Evolutionary conservation across 2,329 filamentous ascomycete species (phyloP).

Genomic region (Aspergillus awamori): DNA sequence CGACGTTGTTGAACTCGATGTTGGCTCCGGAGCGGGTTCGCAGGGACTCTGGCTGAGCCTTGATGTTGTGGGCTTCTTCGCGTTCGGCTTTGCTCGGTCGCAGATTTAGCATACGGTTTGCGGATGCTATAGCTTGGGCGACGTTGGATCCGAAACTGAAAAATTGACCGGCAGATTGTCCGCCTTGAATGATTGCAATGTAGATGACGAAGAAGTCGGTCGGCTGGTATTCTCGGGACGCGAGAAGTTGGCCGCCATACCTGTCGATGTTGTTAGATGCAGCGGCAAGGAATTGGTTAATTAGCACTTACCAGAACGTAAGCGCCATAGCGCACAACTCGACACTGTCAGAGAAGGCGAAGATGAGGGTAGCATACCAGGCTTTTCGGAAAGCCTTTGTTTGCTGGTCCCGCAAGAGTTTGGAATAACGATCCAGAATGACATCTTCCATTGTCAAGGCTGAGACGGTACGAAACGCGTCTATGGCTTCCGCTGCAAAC

Average conservation of each 20-base stretch:
- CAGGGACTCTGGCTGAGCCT: neutral
- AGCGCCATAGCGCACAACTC: conserved; percentile 66
- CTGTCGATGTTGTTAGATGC: neutral
- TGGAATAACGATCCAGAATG: conserved; percentile 64
- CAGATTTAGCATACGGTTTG: conserved; percentile 41
- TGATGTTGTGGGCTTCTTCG: neutral
- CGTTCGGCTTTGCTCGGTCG: conserved; percentile 22
- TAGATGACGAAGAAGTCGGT: conserved; percentile 61
- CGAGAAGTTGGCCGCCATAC: conserved; percentile 60
- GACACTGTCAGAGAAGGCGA: conserved; percentile 70
- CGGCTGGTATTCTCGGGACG: conserved; percentile 52
- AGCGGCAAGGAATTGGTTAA: too few species aligned
- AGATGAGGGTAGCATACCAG: conserved; percentile 64
- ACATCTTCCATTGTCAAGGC: conserved; percentile 69
- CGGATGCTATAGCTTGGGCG: conserved; percentile 41
- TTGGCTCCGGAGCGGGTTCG: neutral
- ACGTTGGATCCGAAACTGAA: conserved; percentile 66
- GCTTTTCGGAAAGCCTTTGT: conserved; percentile 62
- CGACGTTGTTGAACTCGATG: conserved; percentile 4
- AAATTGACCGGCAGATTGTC: conserved; percentile 67
- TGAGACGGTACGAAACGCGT: conserved; percentile 72
- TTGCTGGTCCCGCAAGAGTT: conserved; percentile 63
- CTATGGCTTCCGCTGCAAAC: conserved; percentile 74
- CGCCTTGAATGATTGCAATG: conserved; percentile 67
- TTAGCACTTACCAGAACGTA: conserved; percentile 55